phyloP scores from a whole-genome alignment of 805 yeast species.

The Torulaspora maleeae region DNA sequence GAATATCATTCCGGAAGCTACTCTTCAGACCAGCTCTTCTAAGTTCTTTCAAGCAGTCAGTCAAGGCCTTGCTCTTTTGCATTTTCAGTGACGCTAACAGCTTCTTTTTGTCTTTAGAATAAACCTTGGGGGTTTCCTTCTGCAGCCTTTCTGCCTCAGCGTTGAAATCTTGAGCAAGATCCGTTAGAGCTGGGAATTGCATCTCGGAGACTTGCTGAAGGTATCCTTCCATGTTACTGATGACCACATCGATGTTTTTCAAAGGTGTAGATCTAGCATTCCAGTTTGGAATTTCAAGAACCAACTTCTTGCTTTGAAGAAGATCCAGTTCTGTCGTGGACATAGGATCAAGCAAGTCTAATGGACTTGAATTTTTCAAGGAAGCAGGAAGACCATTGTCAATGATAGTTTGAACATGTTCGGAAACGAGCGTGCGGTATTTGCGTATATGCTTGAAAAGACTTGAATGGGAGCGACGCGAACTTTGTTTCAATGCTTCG shows the following conservation, averaged over 20 bases:
- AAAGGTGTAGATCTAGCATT: conserved; percentile 52
- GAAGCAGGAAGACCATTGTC: conserved; percentile 47
- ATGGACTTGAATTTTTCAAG: conserved; percentile 12
- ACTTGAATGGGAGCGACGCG: conserved; percentile 78
- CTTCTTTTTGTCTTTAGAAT: conserved; percentile 72
- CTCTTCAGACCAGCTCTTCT: conserved; percentile 71
- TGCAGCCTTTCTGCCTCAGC: conserved; percentile 58
- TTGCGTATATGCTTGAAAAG: conserved; percentile 80
- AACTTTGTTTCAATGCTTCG: conserved; percentile 90
- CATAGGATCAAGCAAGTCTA: background rate
- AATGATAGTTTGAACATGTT: conserved; percentile 49
- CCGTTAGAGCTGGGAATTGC: conserved; percentile 46
- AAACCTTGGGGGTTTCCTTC: conserved; percentile 69
- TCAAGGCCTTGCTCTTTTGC: conserved; percentile 74
- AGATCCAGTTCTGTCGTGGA: conserved; percentile 12
- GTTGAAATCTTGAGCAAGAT: conserved; percentile 50
- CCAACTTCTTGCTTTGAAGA: conserved; percentile 20
- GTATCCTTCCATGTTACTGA: conserved; percentile 53
- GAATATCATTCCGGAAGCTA: conserved; percentile 60
- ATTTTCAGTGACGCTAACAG: conserved; percentile 63
- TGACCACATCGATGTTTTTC: conserved; percentile 46
- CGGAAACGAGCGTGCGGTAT: conserved; percentile 59
- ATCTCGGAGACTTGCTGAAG: conserved; percentile 34
- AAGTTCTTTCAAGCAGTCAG: conserved; percentile 71
- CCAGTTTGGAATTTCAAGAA: conserved; percentile 46